Conservation (phyloP, 2,329 filamentous ascomycete genomes). For the Fulvia fulva region DNA sequence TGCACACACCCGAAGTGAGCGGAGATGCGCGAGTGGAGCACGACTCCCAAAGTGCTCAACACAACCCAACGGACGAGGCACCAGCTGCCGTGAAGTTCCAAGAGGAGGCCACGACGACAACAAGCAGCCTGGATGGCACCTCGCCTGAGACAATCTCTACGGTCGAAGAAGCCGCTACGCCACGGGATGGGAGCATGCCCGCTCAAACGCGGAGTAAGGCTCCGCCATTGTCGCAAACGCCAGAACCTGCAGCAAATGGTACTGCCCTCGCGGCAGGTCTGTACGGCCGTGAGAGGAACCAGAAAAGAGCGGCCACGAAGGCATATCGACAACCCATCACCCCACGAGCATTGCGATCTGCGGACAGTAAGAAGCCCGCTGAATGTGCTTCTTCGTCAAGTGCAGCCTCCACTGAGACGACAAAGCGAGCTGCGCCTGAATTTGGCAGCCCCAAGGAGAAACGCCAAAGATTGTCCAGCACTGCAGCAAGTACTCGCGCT, state of each 20-base stretch:
- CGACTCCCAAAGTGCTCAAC: not conserved
- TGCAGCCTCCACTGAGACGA: not conserved
- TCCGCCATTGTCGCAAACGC: not conserved
- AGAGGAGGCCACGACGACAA: not conserved
- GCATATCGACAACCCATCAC: not conserved
- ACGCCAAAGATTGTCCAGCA: not conserved
- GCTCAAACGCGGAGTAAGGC: not conserved
- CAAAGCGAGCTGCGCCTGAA: not conserved
- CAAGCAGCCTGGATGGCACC: not conserved
- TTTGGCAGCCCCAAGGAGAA: not conserved
- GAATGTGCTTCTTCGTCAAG: not conserved
- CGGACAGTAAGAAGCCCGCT: not conserved
- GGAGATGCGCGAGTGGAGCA: not conserved
- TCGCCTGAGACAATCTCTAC: not conserved
- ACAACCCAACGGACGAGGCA: not conserved
- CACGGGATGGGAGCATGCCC: not conserved
- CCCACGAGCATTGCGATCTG: not conserved
- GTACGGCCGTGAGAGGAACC: slow-evolving; percentile 1
- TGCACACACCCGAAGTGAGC: not conserved
- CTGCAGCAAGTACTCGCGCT: not conserved
- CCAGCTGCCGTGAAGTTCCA: not conserved
- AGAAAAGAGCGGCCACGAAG: slow-evolving; percentile 5
- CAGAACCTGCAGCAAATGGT: not conserved
- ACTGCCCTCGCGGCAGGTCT: not conserved
- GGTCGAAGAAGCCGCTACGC: not conserved